These are phyloP conservation scores for Achaetomiella virescens DNA, from an alignment of 495 filamentous ascomycete genomes.

Conservation along the genomic window DNA sequence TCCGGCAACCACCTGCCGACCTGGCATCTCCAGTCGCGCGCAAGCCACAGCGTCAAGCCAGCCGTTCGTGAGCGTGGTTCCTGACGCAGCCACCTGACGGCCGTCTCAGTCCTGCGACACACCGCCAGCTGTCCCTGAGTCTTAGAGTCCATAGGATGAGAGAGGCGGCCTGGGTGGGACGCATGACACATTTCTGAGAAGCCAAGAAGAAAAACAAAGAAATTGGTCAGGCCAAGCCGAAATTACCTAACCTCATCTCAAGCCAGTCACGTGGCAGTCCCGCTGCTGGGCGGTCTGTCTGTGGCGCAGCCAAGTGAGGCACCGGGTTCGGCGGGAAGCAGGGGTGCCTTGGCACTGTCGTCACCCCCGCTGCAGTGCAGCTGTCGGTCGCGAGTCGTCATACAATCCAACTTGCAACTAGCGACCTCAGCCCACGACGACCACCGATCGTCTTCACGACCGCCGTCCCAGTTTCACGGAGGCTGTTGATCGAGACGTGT, in stretches of 20 bases:
- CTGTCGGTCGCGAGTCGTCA: background rate
- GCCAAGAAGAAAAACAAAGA: background rate
- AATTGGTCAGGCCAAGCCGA: background rate
- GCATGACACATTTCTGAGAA: background rate
- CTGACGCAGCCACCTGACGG: background rate
- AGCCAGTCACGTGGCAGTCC: background rate
- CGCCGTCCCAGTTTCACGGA: background rate
- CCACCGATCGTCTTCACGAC: background rate
- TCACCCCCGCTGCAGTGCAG: too few relatives aligned
- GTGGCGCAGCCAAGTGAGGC: background rate
- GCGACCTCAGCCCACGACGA: background rate
- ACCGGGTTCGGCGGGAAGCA: background rate
- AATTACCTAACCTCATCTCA: background rate
- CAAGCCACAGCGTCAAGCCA: background rate
- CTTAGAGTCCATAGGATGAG: background rate
- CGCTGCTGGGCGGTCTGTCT: background rate
- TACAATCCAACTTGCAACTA: background rate
- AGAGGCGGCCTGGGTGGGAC: background rate
- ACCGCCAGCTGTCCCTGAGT: background rate
- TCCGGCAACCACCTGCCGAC: background rate
- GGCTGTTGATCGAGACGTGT: background rate
- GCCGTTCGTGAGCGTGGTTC: background rate
- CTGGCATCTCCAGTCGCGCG: background rate
- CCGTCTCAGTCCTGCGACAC: background rate
- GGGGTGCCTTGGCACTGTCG: background rate